A percentile compares a stretch with the other conserved stretches of the same genome.
Evolutionary conservation across 2,329 filamentous ascomycete genomes (phyloP).

Genomic region (Stagonosporopsis tanaceti): DNA sequence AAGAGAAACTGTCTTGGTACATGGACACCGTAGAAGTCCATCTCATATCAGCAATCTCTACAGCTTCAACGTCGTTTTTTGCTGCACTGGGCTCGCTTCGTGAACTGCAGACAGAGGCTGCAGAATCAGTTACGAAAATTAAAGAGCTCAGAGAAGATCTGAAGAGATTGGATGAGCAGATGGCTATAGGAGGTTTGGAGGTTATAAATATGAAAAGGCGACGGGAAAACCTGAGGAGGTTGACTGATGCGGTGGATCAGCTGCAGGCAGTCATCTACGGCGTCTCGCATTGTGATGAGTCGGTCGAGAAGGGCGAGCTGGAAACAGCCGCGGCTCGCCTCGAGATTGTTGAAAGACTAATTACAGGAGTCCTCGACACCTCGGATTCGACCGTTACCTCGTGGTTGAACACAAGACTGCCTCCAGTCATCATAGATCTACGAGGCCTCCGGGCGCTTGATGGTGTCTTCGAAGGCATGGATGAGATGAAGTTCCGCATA

Average conservation of each 20-base stretch:
- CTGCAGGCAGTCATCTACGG: slow-evolving; percentile 79
- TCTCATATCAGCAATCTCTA: slow-evolving; percentile 93
- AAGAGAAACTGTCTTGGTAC: slow-evolving; percentile 99
- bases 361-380: slow-evolving; percentile 72
- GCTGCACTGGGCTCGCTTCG: slow-evolving; percentile 89
- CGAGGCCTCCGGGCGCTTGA: slow-evolving; percentile 80
- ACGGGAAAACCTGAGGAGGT: slow-evolving; percentile 81
- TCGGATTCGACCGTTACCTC: slow-evolving; percentile 36
- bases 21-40: slow-evolving; percentile 99
- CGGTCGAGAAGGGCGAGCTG: slow-evolving; percentile 84
- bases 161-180: slow-evolving; percentile 81
- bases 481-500: slow-evolving; percentile 77
- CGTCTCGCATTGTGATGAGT: slow-evolving; percentile 76
- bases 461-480: slow-evolving; percentile 79
- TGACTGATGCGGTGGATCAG: slow-evolving; percentile 84
- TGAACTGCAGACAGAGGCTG: slow-evolving; percentile 89
- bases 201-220: slow-evolving; percentile 83
- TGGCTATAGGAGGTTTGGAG: slow-evolving; percentile 83
- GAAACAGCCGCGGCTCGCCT: slow-evolving; percentile 81
- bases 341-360: slow-evolving; percentile 78
- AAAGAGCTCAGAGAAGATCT: slow-evolving; percentile 82
- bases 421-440: slow-evolving; percentile 69
- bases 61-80: slow-evolving; percentile 95
- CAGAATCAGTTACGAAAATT: slow-evolving; percentile 88
- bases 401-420: slow-evolving; percentile 46